Conservation (phyloP, 2,329 filamentous ascomycete genomes). For the Ceratocystis smalleyi region DNA sequence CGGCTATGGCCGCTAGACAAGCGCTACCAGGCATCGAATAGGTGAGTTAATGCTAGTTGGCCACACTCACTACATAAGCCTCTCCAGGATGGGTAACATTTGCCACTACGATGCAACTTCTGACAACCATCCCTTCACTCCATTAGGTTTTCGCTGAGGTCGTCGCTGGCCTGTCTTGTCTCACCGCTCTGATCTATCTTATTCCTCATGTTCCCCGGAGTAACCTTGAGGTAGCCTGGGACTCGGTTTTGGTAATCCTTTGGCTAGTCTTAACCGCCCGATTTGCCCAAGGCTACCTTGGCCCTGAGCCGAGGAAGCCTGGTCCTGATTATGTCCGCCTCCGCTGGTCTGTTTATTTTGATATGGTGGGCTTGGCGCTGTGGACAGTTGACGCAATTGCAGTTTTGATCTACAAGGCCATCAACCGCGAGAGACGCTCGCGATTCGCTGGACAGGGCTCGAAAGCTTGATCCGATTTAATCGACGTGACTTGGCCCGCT, state of each 20-base stretch:
- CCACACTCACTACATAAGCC: not conserved
- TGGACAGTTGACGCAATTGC: conserved; percentile 13
- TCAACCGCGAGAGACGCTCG: conserved; percentile 7
- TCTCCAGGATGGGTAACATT: not conserved
- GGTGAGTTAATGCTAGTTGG: not conserved
- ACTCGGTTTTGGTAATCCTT: conserved; percentile 12
- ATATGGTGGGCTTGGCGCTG: conserved; percentile 12
- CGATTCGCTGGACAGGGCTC: not conserved
- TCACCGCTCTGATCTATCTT: conserved; percentile 15
- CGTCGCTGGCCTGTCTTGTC: conserved; percentile 9
- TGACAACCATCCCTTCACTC: not conserved
- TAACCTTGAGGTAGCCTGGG: conserved; percentile 13
- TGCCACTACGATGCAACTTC: not conserved
- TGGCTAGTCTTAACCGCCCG: conserved; percentile 13
- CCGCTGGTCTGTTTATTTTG: conserved; percentile 15
- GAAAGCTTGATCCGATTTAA: not conserved
- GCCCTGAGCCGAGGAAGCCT: conserved; percentile 11
- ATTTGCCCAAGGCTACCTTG: conserved; percentile 13
- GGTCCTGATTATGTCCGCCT: conserved; percentile 11
- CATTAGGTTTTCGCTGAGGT: conserved; percentile 11
- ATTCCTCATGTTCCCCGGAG: conserved; percentile 12
- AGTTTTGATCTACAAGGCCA: conserved; percentile 10
- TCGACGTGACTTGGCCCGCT: too few species aligned
- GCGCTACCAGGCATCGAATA: conserved; percentile 11
- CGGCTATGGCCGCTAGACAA: not conserved